Evolutionary conservation across 164 flowering plant genomes (phyloP).

Genomic region (Warburgia ugandensis): DNA sequence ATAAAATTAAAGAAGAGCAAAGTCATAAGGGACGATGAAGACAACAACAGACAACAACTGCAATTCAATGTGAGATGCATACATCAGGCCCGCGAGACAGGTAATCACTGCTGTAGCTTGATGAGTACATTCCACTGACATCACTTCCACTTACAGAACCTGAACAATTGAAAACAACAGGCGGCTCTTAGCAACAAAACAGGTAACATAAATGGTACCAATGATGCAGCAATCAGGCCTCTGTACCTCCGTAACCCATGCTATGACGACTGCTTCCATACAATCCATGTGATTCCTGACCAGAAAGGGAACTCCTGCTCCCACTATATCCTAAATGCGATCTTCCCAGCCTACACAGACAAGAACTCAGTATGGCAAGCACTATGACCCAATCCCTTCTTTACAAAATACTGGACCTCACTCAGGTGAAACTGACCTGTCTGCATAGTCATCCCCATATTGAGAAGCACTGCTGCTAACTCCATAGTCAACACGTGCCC

Average conservation of each 20-base stretch:
- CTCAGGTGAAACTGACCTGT: conserved; percentile 38
- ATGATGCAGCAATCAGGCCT: background rate
- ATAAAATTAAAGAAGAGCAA: conserved; percentile 3
- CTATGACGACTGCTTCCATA: conserved; percentile 78
- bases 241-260: conserved; percentile 65
- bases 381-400: background rate
- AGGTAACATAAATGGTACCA: background rate
- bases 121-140: conserved; percentile 71
- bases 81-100: conserved; percentile 74
- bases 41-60: background rate
- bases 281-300: conserved; percentile 66
- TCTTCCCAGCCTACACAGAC: conserved; percentile 61
- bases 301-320: conserved; percentile 59
- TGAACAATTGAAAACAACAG: conserved; percentile 14
- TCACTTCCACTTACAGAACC: conserved; percentile 72
- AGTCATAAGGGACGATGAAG: background rate
- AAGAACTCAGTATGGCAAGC: background rate
- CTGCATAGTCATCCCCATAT: conserved; percentile 70
- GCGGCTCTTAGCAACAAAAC: background rate
- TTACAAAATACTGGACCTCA: background rate
- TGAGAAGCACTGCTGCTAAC: conserved; percentile 45
- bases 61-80: conserved; percentile 11
- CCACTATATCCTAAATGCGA: conserved; percentile 57
- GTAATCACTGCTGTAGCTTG: conserved; percentile 73
- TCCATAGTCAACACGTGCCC: conserved; percentile 89